Conservation (phyloP, 1,139 yeast species). For the Keqinozyma sinolaborantium region DNA sequence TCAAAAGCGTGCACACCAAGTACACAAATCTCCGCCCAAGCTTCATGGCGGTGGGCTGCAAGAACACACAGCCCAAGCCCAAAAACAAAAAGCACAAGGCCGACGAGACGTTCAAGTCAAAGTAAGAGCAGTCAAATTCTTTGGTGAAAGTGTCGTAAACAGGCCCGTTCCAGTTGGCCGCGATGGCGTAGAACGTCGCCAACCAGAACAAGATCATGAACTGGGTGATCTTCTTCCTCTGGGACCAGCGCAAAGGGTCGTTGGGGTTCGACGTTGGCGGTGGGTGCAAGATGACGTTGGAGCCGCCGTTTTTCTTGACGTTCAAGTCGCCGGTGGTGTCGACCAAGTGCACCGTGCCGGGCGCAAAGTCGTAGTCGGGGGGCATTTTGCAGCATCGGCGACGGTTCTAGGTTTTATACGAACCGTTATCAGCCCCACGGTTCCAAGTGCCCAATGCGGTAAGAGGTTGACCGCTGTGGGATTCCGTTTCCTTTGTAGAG, state of each 20-base stretch:
- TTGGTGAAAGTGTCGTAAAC: constrained; percentile 33
- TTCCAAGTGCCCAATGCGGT: too few species aligned
- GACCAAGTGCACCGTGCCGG: constrained; percentile 61
- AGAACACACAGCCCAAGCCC: constrained; percentile 35
- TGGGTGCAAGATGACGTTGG: constrained; percentile 30
- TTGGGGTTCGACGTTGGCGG: constrained; percentile 34
- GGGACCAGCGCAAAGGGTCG: constrained; percentile 39
- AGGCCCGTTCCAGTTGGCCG: constrained; percentile 41
- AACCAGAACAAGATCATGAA: constrained; percentile 32
- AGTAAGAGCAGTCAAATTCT: constrained; percentile 23
- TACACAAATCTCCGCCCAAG: constrained; percentile 39
- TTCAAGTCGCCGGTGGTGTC: constrained; percentile 39
- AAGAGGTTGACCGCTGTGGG: too few species aligned
- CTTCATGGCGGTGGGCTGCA: constrained; percentile 42
- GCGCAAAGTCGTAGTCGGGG: constrained; percentile 22
- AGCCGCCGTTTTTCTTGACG: constrained; percentile 19
- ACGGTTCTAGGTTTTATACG: too few species aligned
- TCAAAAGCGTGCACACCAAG: constrained; percentile 27
- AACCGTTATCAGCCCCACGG: too few species aligned
- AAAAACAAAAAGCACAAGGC: constrained; percentile 35
- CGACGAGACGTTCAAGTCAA: constrained; percentile 23
- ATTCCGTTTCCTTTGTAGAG: too few species aligned
- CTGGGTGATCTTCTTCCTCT: constrained; percentile 27
- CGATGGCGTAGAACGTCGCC: constrained; percentile 38
- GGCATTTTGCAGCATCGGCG: too few species aligned